phyloP scores from a whole-genome alignment of 768 basidiomycete genomes.

The Phlebiopsis gigantea region DNA sequence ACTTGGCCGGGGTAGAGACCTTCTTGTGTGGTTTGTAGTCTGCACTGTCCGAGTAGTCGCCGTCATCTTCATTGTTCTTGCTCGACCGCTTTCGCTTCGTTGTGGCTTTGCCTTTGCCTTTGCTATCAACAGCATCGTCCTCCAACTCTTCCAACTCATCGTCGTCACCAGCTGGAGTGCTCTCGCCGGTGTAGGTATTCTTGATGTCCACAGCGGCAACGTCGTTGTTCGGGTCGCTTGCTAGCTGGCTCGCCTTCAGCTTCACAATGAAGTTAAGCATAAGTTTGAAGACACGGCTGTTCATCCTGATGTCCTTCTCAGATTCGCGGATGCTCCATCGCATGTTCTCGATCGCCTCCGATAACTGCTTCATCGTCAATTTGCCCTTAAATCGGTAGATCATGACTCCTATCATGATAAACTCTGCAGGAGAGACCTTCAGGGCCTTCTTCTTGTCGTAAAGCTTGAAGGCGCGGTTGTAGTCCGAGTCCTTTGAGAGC shows the following conservation, averaged over 20 bases:
- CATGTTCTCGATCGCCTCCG: constrained; percentile 44
- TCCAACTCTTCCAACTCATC: constrained; percentile 3
- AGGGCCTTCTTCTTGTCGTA: constrained; percentile 18
- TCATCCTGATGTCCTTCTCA: constrained; percentile 66
- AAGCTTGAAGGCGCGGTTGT: constrained; percentile 32
- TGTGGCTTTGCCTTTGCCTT: not conserved
- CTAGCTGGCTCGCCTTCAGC: constrained; percentile 14
- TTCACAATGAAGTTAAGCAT: constrained; percentile 46
- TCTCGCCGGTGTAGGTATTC: not conserved
- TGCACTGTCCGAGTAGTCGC: not conserved
- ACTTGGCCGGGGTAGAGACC: not conserved
- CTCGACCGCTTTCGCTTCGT: constrained; percentile 4
- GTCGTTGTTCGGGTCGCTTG: constrained; percentile 3
- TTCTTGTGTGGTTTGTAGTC: constrained; percentile 1
- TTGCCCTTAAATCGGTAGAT: constrained; percentile 44
- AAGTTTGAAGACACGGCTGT: constrained; percentile 48
- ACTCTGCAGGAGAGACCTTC: constrained; percentile 66
- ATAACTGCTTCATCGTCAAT: constrained; percentile 35
- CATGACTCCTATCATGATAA: constrained; percentile 51
- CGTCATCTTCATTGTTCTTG: constrained; percentile 3
- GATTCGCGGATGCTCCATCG: constrained; percentile 44
- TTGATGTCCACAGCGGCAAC: constrained; percentile 3
- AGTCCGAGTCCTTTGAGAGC: constrained; percentile 35
- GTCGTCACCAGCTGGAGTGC: not conserved
- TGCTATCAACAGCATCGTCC: not conserved